A percentile compares a stretch with the other conserved stretches of the same genome.
phyloP scores from a whole-genome alignment of 2,329 filamentous ascomycete genomes.

The Ceratocystis huliohia region DNA sequence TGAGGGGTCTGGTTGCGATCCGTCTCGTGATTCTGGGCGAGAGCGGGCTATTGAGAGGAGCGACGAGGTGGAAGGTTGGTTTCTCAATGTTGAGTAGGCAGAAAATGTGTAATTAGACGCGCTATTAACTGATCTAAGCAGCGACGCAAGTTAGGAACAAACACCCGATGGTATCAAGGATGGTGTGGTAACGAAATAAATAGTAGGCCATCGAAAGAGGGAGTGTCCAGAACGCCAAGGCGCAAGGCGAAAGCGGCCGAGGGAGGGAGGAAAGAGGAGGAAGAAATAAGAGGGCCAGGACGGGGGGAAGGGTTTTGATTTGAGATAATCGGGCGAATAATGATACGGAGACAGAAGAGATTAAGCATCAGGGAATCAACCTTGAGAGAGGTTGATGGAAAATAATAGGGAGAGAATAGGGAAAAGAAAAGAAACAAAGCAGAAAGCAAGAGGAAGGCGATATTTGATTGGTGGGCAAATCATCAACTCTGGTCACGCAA shows the following conservation, averaged over 20 bases:
- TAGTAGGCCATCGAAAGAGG: not conserved
- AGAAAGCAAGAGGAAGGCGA: not conserved
- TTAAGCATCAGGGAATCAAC: not conserved
- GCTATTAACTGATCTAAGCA: conserved; percentile 12
- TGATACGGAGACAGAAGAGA: not conserved
- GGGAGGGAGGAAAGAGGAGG: not conserved
- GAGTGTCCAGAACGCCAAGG: not conserved
- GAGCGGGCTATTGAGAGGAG: conserved; percentile 7
- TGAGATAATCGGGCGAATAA: not conserved
- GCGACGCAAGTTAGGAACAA: conserved; percentile 21
- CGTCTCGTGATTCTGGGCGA: conserved; percentile 15
- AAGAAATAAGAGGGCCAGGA: not conserved
- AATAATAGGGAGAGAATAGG: not conserved
- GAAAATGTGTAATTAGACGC: conserved; percentile 18
- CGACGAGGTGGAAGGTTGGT: conserved; percentile 11
- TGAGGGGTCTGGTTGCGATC: not conserved
- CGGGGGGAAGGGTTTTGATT: not conserved
- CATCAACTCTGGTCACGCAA: not conserved
- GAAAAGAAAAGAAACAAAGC: not conserved
- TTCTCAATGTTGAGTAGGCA: conserved; percentile 5
- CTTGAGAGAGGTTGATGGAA: not conserved
- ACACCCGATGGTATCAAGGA: not conserved
- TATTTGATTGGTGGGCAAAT: conserved; percentile 6
- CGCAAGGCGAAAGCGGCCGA: not conserved
- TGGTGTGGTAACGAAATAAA: not conserved